Percentiles rank a stretch among this genome's conserved stretches.
phyloP scores from a whole-genome alignment of 78 protist species.

The Thecamonas trahens region DNA sequence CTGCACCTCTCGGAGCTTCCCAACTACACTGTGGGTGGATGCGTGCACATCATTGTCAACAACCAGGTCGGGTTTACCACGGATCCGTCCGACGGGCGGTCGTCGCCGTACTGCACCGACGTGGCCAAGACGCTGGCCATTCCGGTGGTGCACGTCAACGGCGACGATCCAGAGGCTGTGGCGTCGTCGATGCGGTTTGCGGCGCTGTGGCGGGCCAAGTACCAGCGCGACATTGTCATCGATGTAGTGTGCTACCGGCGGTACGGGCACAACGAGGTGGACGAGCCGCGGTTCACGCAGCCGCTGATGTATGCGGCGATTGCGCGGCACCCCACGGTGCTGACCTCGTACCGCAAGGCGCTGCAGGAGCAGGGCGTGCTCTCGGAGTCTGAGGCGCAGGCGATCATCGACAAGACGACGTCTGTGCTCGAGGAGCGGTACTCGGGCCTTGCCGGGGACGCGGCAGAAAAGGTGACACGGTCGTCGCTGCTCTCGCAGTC shows the following conservation, averaged over 20 bases:
- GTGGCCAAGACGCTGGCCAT: constrained; percentile 70
- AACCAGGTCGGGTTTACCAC: constrained; percentile 98
- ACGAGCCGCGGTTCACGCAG: constrained; percentile 94
- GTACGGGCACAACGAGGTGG: constrained; percentile 92
- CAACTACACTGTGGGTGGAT: constrained; percentile 88
- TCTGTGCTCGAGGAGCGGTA: too few species aligned
- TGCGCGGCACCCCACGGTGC: constrained; percentile 33
- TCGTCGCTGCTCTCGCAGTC: too few species aligned
- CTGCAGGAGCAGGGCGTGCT: not conserved
- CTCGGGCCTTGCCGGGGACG: too few species aligned
- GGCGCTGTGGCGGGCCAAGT: constrained; percentile 65
- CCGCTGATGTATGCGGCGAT: constrained; percentile 85
- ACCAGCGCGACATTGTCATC: constrained; percentile 72
- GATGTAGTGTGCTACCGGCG: constrained; percentile 88
- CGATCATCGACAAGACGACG: constrained; percentile 35
- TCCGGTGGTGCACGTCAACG: constrained; percentile 98
- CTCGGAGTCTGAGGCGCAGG: too few species aligned
- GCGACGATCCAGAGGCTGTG: constrained; percentile 88
- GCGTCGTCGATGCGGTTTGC: constrained; percentile 56
- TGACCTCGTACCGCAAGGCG: constrained; percentile 17
- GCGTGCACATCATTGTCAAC: constrained; percentile 89
- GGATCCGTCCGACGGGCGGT: constrained; percentile 71
- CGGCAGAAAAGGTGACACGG: too few species aligned
- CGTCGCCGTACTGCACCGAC: constrained; percentile 86
- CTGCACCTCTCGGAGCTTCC: constrained; percentile 55